Evolutionary conservation across 2,329 filamentous ascomycete genomes (phyloP).

Genomic region (Taxawa tesnikishii): DNA sequence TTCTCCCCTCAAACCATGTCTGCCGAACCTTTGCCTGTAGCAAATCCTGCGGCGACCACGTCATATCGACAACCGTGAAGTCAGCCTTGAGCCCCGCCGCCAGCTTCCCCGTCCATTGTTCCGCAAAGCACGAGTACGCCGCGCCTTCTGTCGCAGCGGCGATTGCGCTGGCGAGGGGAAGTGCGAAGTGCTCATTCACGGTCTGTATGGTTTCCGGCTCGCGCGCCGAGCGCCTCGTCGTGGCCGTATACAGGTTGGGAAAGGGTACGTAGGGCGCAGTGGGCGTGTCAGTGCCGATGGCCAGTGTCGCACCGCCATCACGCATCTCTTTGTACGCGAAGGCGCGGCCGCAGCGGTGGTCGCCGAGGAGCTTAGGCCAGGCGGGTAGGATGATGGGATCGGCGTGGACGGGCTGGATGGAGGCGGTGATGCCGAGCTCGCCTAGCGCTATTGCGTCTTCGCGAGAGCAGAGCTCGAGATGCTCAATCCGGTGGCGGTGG

Average conservation of each 20-base stretch:
- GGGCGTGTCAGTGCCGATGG: conserved; percentile 47
- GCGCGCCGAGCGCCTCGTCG: too few species aligned
- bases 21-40: too few species aligned
- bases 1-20: too few species aligned
- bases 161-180: too few species aligned
- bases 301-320: conserved; percentile 40
- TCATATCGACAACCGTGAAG: too few species aligned
- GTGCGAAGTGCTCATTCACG: too few species aligned
- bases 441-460: conserved; percentile 46
- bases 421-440: conserved; percentile 58
- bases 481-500: conserved; percentile 52
- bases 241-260: conserved; percentile 46
- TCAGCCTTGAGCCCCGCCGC: too few species aligned
- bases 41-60: too few species aligned
- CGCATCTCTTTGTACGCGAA: conserved; percentile 53
- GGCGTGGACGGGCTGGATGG: conserved; percentile 87
- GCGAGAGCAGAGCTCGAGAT: conserved; percentile 46
- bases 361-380: conserved; percentile 47
- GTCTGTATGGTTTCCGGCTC: too few species aligned
- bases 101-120: too few species aligned
- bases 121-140: too few species aligned
- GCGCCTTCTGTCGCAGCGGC: too few species aligned
- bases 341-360: conserved; percentile 41
- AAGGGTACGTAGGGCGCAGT: conserved; percentile 45
- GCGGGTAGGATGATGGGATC: conserved; percentile 55